These are phyloP conservation scores for Metschnikowia vanudenii DNA, from an alignment of 805 yeast species.

Conservation along the genomic window DNA sequence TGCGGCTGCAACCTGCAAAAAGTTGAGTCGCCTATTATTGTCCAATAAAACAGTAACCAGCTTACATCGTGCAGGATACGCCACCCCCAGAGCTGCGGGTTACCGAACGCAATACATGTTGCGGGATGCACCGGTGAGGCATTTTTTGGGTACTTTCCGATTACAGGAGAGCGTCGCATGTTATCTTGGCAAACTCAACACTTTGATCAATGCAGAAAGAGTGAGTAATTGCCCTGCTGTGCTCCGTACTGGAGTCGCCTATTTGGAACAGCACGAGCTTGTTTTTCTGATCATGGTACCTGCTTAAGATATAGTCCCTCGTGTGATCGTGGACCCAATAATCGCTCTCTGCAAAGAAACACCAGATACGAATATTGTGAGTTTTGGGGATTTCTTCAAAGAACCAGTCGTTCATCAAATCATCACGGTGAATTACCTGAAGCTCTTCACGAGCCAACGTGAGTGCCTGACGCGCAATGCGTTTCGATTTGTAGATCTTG, in stretches of 20 bases:
- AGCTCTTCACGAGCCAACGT: conserved; percentile 62
- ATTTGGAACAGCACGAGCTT: conserved; percentile 31
- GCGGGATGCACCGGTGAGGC: background rate
- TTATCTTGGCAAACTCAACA: conserved; percentile 47
- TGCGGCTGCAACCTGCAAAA: too few relatives aligned
- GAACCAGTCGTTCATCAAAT: conserved; percentile 50
- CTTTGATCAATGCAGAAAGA: conserved; percentile 62
- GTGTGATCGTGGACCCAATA: conserved; percentile 63
- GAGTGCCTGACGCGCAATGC: conserved; percentile 53
- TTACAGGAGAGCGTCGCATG: conserved; percentile 24
- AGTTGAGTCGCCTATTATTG: background rate
- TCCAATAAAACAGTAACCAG: background rate
- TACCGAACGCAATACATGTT: background rate
- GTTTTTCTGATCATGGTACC: conserved; percentile 31
- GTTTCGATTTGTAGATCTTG: conserved; percentile 39
- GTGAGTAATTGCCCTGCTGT: conserved; percentile 43
- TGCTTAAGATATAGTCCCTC: conserved; percentile 41
- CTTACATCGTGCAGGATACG: background rate
- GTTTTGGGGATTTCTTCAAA: conserved; percentile 28
- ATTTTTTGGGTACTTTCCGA: background rate
- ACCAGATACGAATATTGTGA: conserved; percentile 43
- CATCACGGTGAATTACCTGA: conserved; percentile 47
- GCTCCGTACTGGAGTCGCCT: conserved; percentile 30
- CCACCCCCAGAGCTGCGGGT: too few relatives aligned
- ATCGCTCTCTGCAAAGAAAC: conserved; percentile 56